Evolutionary conservation across 2,329 filamentous ascomycete species (phyloP).

Genomic region (Aureobasidium sp.): DNA sequence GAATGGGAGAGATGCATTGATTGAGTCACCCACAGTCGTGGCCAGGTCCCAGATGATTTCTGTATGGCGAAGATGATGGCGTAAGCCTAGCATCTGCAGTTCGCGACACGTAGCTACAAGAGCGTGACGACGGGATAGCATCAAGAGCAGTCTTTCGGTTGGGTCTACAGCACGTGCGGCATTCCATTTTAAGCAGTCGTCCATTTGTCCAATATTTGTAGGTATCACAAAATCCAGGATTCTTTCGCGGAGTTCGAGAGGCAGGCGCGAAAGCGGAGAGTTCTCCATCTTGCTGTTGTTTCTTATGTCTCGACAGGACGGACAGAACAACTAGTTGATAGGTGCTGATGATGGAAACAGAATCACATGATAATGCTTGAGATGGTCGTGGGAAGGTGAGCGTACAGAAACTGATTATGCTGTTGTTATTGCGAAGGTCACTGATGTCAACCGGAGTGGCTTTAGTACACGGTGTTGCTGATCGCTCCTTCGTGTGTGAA

Average conservation of each 20-base stretch:
- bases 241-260: constrained; percentile 7
- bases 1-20: neutral
- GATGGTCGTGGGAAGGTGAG: no score
- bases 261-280: neutral
- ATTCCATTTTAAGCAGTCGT: neutral
- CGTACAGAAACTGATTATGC: no score
- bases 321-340: neutral
- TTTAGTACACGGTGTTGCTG: no score
- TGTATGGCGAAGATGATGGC: neutral
- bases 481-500: no score
- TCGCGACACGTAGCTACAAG: neutral
- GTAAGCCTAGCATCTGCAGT: neutral
- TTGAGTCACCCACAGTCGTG: no score
- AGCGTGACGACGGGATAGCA: neutral
- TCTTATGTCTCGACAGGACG: neutral
- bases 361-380: no score
- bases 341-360: neutral
- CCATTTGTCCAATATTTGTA: neutral
- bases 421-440: no score
- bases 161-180: neutral
- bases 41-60: neutral
- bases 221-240: neutral
- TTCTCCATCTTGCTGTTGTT: neutral
- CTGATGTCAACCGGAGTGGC: no score
- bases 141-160: neutral